Evolutionary conservation across 352 stramenopile genomes (phyloP).

Genomic region (Aphanomyces invadans): DNA sequence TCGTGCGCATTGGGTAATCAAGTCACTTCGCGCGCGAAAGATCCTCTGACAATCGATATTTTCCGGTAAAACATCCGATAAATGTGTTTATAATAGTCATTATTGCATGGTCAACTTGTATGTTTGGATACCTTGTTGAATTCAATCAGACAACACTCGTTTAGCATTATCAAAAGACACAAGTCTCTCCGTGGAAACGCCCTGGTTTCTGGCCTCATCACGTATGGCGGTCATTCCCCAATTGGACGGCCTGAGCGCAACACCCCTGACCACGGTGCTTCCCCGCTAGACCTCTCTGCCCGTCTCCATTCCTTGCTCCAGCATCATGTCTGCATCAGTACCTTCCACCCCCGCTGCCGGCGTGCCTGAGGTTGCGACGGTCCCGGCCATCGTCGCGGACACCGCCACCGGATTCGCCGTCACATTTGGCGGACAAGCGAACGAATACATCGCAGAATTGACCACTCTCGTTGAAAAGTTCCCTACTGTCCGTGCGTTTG

Average conservation of each 20-base stretch:
- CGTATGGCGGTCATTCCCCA: neutral
- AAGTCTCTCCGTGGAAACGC: constrained; percentile 11
- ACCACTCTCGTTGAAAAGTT: constrained; percentile 20
- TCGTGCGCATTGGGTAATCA: constrained; percentile 11
- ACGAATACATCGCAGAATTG: constrained; percentile 21
- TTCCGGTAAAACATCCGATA: neutral
- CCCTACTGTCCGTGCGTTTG: neutral
- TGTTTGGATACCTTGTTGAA: neutral
- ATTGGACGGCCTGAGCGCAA: neutral
- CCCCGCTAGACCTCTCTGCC: neutral
- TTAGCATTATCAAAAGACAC: neutral
- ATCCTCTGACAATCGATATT: neutral
- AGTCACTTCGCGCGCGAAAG: neutral
- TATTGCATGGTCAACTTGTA: no score
- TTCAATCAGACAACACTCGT: neutral
- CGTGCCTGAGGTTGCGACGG: neutral
- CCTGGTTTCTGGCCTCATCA: no score
- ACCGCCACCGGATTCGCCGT: constrained; percentile 9
- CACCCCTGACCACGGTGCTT: constrained; percentile 22
- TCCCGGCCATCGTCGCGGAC: neutral
- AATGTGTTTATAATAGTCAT: no score
- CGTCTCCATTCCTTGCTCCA: neutral
- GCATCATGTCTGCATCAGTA: neutral
- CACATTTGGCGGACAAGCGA: constrained; percentile 19
- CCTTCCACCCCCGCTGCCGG: neutral